Percentiles rank a stretch among this genome's conserved stretches.
phyloP scores from a whole-genome alignment of 164 flowering plant species.

The Liriodendron chinense region DNA sequence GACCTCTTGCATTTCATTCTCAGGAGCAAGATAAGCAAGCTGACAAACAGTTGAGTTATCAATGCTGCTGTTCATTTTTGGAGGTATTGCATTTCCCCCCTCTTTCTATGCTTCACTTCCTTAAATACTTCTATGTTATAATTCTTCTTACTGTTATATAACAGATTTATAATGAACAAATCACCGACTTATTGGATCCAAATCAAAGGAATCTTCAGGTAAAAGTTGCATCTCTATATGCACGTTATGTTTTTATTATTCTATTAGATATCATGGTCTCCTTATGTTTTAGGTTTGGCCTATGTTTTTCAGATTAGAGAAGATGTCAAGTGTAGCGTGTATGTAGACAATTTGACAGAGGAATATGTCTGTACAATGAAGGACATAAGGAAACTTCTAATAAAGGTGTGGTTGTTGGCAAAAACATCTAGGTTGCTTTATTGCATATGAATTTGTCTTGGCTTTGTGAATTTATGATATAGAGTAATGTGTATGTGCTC shows the following conservation, averaged over 20 bases:
- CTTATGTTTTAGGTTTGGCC: background rate
- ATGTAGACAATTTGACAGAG: constrained; percentile 85
- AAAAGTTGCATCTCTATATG: constrained; percentile 4
- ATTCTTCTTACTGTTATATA: constrained; percentile 1
- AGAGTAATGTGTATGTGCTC: background rate
- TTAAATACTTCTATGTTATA: background rate
- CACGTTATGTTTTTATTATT: background rate
- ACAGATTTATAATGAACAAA: no score
- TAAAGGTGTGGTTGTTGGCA: constrained; percentile 56
- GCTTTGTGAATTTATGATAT: background rate
- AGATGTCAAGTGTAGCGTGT: constrained; percentile 91
- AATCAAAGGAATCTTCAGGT: constrained; percentile 83
- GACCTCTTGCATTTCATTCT: constrained; percentile 9
- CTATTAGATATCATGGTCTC: background rate
- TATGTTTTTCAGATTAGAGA: constrained; percentile 83
- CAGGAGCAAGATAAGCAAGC: constrained; percentile 87
- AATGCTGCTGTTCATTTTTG: constrained; percentile 91
- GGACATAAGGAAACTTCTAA: constrained; percentile 65
- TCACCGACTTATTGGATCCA: constrained; percentile 90
- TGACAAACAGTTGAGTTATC: constrained; percentile 77
- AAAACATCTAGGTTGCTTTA: no score
- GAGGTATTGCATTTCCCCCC: constrained; percentile 49
- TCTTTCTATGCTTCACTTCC: background rate
- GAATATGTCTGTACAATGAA: constrained; percentile 59
- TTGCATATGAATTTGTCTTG: background rate